Evolutionary conservation across 371 early-diverging fungal genomes (phyloP).

Genomic region (Mucor irregularis): DNA sequence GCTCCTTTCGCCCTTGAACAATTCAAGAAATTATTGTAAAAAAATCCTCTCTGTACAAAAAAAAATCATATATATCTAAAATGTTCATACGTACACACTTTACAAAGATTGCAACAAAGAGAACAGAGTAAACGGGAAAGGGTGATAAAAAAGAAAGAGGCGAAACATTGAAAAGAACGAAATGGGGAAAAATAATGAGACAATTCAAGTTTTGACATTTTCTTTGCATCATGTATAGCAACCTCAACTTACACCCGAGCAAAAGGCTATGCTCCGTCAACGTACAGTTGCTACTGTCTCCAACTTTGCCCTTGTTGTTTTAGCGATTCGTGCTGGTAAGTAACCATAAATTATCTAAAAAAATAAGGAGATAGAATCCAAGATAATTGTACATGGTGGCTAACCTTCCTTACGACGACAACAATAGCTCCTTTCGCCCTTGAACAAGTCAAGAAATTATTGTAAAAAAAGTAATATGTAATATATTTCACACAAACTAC

Average conservation of each 20-base stretch:
- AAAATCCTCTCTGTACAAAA: too few relatives aligned
- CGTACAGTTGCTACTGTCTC: constrained; percentile 44
- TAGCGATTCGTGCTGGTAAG: constrained; percentile 54
- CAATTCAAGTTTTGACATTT: too few relatives aligned
- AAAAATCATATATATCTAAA: too few relatives aligned
- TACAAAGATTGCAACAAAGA: too few relatives aligned
- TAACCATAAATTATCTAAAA: too few relatives aligned
- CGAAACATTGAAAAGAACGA: neutral
- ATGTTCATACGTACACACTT: too few relatives aligned
- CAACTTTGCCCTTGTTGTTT: constrained; percentile 44
- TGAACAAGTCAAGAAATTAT: constrained; percentile 46
- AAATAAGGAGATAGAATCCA: constrained; percentile 8
- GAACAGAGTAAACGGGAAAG: too few relatives aligned
- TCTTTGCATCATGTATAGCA: constrained; percentile 23
- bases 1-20: constrained; percentile 54
- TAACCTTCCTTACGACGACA: neutral
- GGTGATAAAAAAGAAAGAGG: neutral
- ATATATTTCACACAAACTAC: neutral
- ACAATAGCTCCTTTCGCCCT: constrained; percentile 54
- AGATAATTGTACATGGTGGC: neutral
- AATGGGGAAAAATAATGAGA: too few relatives aligned
- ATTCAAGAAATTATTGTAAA: constrained; percentile 44
- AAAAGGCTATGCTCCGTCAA: constrained; percentile 48
- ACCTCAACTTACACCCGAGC: constrained; percentile 52
- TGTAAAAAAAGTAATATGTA: constrained; percentile 20